Conservation (phyloP, 352 stramenopile genomes). For the Pythium phragmiticola region DNA sequence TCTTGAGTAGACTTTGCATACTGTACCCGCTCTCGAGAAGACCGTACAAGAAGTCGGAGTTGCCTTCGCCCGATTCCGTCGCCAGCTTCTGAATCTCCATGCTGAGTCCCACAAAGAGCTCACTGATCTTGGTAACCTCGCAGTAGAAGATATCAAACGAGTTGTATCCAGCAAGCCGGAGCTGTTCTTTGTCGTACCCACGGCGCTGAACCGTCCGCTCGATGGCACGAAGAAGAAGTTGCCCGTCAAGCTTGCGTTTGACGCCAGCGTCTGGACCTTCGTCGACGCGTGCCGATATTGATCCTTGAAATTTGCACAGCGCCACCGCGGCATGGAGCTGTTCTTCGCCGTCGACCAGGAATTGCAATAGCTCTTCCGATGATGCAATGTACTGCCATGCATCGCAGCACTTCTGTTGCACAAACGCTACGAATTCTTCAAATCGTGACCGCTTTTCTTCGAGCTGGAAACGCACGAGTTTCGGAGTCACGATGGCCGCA, state of each 20-base stretch:
- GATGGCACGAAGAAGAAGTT: slow-evolving; percentile 75
- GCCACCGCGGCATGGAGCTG: slow-evolving; percentile 75
- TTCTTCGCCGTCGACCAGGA: slow-evolving; percentile 68
- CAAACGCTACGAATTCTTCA: slow-evolving; percentile 59
- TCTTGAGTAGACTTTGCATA: slow-evolving; percentile 69
- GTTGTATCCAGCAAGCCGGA: slow-evolving; percentile 79
- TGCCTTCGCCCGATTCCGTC: slow-evolving; percentile 57
- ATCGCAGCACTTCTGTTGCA: slow-evolving; percentile 54
- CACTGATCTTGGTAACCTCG: slow-evolving; percentile 77
- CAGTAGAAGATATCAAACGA: slow-evolving; percentile 88
- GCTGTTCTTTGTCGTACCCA: slow-evolving; percentile 76
- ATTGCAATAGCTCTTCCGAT: slow-evolving; percentile 49
- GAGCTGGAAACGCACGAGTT: slow-evolving; percentile 84
- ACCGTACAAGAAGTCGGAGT: slow-evolving; percentile 55
- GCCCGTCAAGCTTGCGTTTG: slow-evolving; percentile 44
- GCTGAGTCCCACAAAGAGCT: slow-evolving; percentile 61
- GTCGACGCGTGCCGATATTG: slow-evolving; percentile 40
- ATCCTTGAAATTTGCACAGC: slow-evolving; percentile 74
- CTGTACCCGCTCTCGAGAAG: slow-evolving; percentile 66
- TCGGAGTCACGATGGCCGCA: slow-evolving; percentile 55
- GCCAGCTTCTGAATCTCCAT: slow-evolving; percentile 54
- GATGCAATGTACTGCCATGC: slow-evolving; percentile 63
- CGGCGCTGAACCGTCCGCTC: slow-evolving; percentile 68
- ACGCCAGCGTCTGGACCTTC: slow-evolving; percentile 19
- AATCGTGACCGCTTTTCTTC: slow-evolving; percentile 74